Evolutionary conservation across 495 filamentous ascomycete species (phyloP).

Genomic region (Aspergillus heteromorphus): DNA sequence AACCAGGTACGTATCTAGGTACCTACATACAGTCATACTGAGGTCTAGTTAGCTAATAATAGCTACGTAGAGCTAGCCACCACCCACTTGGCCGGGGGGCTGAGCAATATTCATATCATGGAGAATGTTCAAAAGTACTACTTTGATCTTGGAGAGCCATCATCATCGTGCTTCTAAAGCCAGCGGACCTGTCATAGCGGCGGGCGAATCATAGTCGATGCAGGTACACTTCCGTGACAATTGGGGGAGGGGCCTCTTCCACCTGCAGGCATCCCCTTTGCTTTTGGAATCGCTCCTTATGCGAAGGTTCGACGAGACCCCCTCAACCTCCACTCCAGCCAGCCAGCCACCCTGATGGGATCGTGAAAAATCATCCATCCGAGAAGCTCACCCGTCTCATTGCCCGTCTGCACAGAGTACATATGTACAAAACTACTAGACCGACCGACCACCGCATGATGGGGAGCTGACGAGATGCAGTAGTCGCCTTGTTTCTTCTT

Average conservation of each 20-base stretch:
- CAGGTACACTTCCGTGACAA: neutral
- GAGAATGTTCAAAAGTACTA: neutral
- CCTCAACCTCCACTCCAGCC: slow-evolving; percentile 1
- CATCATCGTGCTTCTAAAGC: neutral
- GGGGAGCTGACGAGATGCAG: neutral
- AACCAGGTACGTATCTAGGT: neutral
- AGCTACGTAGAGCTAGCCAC: neutral
- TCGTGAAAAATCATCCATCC: slow-evolving; percentile 10
- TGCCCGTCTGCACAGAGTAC: neutral
- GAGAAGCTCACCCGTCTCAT: neutral
- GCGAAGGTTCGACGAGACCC: neutral
- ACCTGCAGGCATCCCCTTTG: neutral
- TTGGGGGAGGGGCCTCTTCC: neutral
- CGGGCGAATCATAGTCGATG: neutral
- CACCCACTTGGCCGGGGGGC: neutral
- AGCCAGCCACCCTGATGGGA: slow-evolving; percentile 9
- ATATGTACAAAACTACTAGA: slow-evolving; percentile 7
- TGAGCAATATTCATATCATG: neutral
- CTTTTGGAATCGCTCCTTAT: neutral
- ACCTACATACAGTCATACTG: too few relatives aligned
- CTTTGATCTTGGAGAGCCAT: neutral
- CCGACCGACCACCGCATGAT: neutral
- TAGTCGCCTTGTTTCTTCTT: neutral
- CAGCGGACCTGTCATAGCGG: neutral
- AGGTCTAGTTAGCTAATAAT: neutral